Evolutionary conservation across 2,329 filamentous ascomycete genomes (phyloP).

Genomic region (Arthroderma sp.): DNA sequence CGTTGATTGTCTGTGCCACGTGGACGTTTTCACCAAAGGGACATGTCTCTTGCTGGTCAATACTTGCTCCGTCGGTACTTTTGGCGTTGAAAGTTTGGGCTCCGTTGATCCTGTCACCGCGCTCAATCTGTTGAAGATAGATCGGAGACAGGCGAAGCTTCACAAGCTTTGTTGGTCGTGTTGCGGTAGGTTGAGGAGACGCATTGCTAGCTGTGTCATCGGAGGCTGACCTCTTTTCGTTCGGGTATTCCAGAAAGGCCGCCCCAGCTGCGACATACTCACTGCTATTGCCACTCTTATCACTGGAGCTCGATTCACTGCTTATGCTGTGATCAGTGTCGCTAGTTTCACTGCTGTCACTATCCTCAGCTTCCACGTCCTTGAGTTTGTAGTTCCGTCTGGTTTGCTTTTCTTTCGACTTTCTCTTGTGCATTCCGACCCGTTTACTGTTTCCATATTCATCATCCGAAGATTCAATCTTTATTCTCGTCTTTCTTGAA

Average conservation of each 20-base stretch:
- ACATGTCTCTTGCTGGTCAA: too few relatives aligned
- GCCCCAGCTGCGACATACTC: slow-evolving; percentile 5
- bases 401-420: neutral
- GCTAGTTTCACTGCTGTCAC: neutral
- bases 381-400: slow-evolving; percentile 5
- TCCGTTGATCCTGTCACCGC: neutral
- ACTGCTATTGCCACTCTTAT: too few relatives aligned
- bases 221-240: neutral
- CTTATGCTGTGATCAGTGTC: slow-evolving; percentile 6
- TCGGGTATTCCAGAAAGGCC: slow-evolving; percentile 4
- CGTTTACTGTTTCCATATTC: neutral
- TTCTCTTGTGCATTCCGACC: neutral
- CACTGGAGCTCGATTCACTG: neutral
- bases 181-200: neutral
- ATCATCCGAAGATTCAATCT: neutral
- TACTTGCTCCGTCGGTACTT: too few relatives aligned
- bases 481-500: slow-evolving; percentile 6
- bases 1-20: too few relatives aligned
- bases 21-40: too few relatives aligned
- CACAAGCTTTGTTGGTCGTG: neutral
- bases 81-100: neutral
- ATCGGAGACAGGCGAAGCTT: neutral
- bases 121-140: neutral
- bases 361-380: neutral
- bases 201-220: neutral